phyloP scores from a whole-genome alignment of 2,329 filamentous ascomycete species.

The Sordariomycetes sp. region DNA sequence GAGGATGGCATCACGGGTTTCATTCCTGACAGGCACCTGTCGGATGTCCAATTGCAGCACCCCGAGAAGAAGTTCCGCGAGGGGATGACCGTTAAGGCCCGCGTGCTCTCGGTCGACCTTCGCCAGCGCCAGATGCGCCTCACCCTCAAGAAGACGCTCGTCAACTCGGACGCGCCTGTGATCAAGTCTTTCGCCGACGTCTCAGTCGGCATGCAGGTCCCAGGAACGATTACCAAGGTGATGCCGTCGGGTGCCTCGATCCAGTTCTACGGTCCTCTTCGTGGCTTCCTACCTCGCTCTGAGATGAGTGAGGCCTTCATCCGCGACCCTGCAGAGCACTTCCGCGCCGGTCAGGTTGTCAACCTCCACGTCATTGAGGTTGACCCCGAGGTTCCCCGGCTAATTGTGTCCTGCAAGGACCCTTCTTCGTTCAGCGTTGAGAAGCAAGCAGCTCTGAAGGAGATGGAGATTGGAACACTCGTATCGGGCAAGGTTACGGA shows the following conservation, averaged over 20 bases:
- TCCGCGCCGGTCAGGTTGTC: slow-evolving; percentile 80
- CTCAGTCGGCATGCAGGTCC: slow-evolving; percentile 60
- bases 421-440: slow-evolving; percentile 62
- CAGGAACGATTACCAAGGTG: slow-evolving; percentile 78
- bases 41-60: slow-evolving; percentile 77
- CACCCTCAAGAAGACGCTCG: slow-evolving; percentile 85
- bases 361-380: slow-evolving; percentile 79
- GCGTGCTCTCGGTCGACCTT: slow-evolving; percentile 69
- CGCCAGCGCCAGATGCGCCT: slow-evolving; percentile 69
- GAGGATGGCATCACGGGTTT: slow-evolving; percentile 82
- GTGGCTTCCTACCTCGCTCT: slow-evolving; percentile 79
- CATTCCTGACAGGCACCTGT: slow-evolving; percentile 76
- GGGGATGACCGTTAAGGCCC: slow-evolving; percentile 69
- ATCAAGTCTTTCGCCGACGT: slow-evolving; percentile 70
- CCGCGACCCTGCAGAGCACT: slow-evolving; percentile 77
- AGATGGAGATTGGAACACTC: slow-evolving; percentile 58
- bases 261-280: slow-evolving; percentile 77
- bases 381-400: slow-evolving; percentile 53
- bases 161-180: slow-evolving; percentile 75
- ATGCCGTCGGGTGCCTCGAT: slow-evolving; percentile 70
- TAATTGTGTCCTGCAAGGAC: slow-evolving; percentile 90
- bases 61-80: slow-evolving; percentile 94
- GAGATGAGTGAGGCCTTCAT: slow-evolving; percentile 99
- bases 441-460: slow-evolving; percentile 64
- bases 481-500: slow-evolving; percentile 72